Percentiles rank a stretch among this genome's conserved stretches.
Conservation (phyloP, 805 yeast genomes). For the Myxozyma kluyveri region DNA sequence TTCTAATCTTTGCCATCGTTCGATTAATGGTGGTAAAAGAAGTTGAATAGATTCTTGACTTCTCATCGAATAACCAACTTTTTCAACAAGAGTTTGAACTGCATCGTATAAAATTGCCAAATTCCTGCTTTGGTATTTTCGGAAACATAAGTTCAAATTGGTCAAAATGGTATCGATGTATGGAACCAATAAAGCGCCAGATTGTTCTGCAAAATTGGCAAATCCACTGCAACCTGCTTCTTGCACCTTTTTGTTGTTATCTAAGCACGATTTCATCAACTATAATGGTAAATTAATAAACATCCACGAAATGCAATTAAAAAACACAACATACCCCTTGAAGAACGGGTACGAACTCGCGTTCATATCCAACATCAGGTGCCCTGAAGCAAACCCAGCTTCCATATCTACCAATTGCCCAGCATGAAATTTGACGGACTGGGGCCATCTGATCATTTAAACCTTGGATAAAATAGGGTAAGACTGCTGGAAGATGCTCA, state of each 20-base stretch:
- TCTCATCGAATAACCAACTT: conserved; percentile 57
- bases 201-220: conserved; percentile 74
- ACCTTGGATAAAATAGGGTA: conserved; percentile 82
- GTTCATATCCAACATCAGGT: conserved; percentile 57
- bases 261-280: conserved; percentile 65
- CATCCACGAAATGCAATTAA: neutral
- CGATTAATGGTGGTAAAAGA: conserved; percentile 76
- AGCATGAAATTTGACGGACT: conserved; percentile 89
- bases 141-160: conserved; percentile 72
- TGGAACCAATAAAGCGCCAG: conserved; percentile 63
- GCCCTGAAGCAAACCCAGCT: conserved; percentile 77
- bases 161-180: conserved; percentile 64
- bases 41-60: conserved; percentile 56
- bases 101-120: conserved; percentile 83
- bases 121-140: conserved; percentile 75
- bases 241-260: conserved; percentile 88
- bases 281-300: neutral
- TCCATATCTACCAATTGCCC: conserved; percentile 88
- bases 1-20: conserved; percentile 69
- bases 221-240: conserved; percentile 89
- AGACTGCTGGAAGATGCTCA: conserved; percentile 70
- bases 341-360: conserved; percentile 71
- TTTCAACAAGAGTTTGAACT: conserved; percentile 82
- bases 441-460: conserved; percentile 65
- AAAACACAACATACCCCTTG: conserved; percentile 50